These are phyloP conservation scores for Aspergillus hiratsukae DNA, from an alignment of 2,329 filamentous ascomycete species.

Conservation along the genomic window DNA sequence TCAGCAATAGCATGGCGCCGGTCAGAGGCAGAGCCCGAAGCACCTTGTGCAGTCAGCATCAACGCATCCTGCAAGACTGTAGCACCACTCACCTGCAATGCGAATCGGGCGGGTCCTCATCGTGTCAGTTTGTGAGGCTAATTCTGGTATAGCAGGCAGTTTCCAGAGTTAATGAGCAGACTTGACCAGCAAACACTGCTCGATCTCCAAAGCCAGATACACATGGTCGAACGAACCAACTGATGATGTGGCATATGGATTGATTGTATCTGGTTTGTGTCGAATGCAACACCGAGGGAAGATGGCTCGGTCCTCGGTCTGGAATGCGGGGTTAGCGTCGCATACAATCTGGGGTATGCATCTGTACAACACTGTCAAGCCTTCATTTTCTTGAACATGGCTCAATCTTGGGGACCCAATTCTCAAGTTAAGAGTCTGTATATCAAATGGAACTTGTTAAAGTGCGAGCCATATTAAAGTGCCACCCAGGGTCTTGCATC, in stretches of 20 bases:
- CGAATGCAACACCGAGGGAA: neutral
- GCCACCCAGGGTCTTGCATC: neutral
- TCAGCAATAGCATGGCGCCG: slow-evolving; percentile 43
- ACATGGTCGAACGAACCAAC: neutral
- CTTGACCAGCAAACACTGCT: neutral
- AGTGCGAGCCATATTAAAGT: neutral
- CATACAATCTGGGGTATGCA: neutral
- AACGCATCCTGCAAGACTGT: neutral
- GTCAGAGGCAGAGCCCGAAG: slow-evolving; percentile 44
- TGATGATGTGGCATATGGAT: neutral
- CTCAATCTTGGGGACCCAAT: too few species aligned
- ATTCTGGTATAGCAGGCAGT: neutral
- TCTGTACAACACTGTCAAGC: neutral
- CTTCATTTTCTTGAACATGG: neutral
- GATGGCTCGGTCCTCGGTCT: neutral
- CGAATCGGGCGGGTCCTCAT: slow-evolving; percentile 23
- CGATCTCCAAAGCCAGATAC: neutral
- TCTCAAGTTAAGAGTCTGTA: too few species aligned
- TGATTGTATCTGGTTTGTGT: neutral
- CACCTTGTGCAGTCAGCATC: slow-evolving; percentile 23
- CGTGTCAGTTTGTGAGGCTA: neutral
- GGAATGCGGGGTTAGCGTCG: neutral
- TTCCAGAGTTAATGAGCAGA: neutral
- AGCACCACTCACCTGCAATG: slow-evolving; percentile 19
- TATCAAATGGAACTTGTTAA: neutral